Evolutionary conservation across 2,329 filamentous ascomycete genomes (phyloP).

Genomic region (Tricladium varicosporioides): DNA sequence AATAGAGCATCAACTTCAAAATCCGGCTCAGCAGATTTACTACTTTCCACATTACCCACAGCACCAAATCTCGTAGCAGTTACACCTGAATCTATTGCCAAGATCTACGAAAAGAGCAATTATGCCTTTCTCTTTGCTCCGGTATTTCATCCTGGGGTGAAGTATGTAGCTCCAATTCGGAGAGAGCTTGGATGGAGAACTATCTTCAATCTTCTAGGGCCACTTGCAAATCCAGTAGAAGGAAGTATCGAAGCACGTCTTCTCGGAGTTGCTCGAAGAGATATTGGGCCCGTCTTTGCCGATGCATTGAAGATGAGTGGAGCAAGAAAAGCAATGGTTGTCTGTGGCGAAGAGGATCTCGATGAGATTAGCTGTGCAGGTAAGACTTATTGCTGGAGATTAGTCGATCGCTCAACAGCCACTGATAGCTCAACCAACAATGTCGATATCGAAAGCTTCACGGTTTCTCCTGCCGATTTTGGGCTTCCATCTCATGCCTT

Average conservation of each 20-base stretch:
- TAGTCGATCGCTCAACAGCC: slow-evolving; percentile 51
- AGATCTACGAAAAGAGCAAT: slow-evolving; percentile 77
- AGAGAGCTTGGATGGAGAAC: slow-evolving; percentile 90
- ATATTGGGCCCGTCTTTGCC: slow-evolving; percentile 85
- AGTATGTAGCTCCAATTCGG: slow-evolving; percentile 80
- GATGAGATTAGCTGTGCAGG: slow-evolving; percentile 95
- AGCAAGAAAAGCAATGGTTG: slow-evolving; percentile 78
- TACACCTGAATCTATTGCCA: slow-evolving; percentile 65
- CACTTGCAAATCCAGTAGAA: slow-evolving; percentile 87
- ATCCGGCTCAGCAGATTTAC: slow-evolving; percentile 90
- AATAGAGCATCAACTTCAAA: slow-evolving; percentile 94
- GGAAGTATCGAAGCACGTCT: slow-evolving; percentile 82
- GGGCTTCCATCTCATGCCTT: slow-evolving; percentile 75
- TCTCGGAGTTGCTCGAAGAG: slow-evolving; percentile 86
- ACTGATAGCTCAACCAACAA: slow-evolving; percentile 36
- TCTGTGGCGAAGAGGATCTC: slow-evolving; percentile 91
- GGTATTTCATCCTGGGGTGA: slow-evolving; percentile 94
- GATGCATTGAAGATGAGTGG: slow-evolving; percentile 77
- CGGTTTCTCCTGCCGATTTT: slow-evolving; percentile 80
- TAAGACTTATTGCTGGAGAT: slow-evolving; percentile 82
- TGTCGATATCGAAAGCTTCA: slow-evolving; percentile 71
- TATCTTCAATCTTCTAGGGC: slow-evolving; percentile 95
- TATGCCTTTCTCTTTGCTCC: slow-evolving; percentile 96
- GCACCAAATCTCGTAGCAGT: slow-evolving; percentile 74
- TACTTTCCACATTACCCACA: slow-evolving; percentile 70